Evolutionary conservation across 2,329 filamentous ascomycete genomes (phyloP).

Genomic region (Talaromyces pinophilus): DNA sequence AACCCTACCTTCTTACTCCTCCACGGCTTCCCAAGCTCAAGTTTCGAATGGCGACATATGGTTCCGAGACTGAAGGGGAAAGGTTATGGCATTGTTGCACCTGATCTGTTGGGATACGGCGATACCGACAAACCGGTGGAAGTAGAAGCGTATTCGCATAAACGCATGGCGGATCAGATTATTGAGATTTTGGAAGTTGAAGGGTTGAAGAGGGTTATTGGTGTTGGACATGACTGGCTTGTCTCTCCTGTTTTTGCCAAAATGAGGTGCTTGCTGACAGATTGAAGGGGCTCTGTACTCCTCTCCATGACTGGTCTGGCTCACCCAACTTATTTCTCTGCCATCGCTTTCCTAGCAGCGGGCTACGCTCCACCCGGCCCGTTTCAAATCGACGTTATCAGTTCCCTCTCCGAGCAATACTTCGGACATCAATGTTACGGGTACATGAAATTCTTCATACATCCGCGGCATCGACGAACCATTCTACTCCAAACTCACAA

Average conservation of each 20-base stretch:
- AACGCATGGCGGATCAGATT: constrained; percentile 38
- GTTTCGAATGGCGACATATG: constrained; percentile 48
- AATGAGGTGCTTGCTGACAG: neutral
- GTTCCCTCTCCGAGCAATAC: neutral
- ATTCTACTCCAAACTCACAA: constrained; percentile 5
- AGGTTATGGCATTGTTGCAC: constrained; percentile 49
- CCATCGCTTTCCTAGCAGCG: constrained; percentile 12
- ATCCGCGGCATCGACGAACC: constrained; percentile 16
- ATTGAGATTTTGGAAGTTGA: constrained; percentile 37
- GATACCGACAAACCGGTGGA: constrained; percentile 36
- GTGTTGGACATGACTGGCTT: constrained; percentile 30
- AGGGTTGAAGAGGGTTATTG: constrained; percentile 26
- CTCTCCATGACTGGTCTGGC: constrained; percentile 12
- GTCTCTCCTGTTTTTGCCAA: neutral
- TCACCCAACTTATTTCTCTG: constrained; percentile 14
- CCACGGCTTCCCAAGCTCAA: constrained; percentile 53
- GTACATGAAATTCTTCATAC: constrained; percentile 17
- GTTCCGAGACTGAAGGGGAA: constrained; percentile 35
- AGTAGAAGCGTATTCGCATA: constrained; percentile 32
- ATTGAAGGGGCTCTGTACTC: neutral
- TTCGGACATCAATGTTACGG: constrained; percentile 7
- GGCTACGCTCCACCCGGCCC: constrained; percentile 2
- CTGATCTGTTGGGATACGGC: constrained; percentile 47
- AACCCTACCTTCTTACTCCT: constrained; percentile 48
- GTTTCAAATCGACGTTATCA: neutral